Evolutionary conservation across 1,139 yeast genomes (phyloP).

Genomic region (Protomyces arabidopsidicola): DNA sequence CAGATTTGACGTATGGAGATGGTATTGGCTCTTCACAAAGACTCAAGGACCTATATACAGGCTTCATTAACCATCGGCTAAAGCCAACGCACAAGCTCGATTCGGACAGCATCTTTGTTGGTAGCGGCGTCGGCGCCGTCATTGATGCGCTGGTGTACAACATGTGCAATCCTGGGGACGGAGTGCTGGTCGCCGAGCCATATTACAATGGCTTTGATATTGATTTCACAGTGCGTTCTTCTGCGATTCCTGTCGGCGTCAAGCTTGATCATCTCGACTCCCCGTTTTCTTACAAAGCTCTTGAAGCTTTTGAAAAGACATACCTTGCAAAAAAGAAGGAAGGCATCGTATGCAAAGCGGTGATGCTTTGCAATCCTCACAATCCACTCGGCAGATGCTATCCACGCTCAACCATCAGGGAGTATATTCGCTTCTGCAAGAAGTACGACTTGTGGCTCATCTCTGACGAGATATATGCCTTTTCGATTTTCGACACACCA

Average conservation of each 20-base stretch:
- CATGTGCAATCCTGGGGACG: conserved; percentile 4
- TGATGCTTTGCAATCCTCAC: not conserved
- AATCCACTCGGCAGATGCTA: not conserved
- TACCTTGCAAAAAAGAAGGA: not conserved
- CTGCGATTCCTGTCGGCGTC: not conserved
- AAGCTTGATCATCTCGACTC: not conserved
- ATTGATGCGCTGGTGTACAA: not conserved
- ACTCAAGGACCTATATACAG: not conserved
- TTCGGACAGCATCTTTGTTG: not conserved
- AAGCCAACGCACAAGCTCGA: not conserved
- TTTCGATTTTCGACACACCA: not conserved
- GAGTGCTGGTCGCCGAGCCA: not conserved
- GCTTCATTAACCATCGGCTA: not conserved
- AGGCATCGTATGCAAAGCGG: not conserved
- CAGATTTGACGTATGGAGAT: not conserved
- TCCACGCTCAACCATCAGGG: not conserved
- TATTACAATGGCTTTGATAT: conserved; percentile 3
- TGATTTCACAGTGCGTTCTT: not conserved
- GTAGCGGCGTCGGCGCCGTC: not conserved
- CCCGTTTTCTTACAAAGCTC: not conserved
- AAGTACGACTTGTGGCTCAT: not conserved
- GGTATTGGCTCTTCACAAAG: not conserved
- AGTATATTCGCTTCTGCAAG: not conserved
- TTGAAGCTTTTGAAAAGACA: not conserved
- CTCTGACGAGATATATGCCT: not conserved